phyloP scores from a whole-genome alignment of 164 flowering plant species.

The Kalanchoe fedtschenkoi region DNA sequence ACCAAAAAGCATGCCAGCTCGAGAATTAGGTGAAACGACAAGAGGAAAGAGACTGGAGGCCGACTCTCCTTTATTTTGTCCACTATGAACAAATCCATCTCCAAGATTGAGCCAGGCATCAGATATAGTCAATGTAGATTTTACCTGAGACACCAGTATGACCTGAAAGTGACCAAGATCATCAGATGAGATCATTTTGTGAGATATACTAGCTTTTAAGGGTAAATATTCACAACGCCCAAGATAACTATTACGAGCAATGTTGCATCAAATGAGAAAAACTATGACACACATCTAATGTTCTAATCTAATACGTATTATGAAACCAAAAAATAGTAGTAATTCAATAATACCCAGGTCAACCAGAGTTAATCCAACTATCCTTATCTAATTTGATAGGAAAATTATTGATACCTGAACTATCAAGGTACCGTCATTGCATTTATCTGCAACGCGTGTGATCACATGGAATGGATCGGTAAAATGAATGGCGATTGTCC shows the following conservation, averaged over 20 bases:
- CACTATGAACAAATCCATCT: constrained; percentile 76
- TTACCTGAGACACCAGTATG: constrained; percentile 81
- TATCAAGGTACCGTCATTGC: constrained; percentile 70
- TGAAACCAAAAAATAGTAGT: background rate
- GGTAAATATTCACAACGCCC: background rate
- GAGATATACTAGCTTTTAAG: background rate
- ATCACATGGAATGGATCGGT: constrained; percentile 89
- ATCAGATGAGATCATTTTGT: background rate
- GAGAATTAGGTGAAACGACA: constrained; percentile 57
- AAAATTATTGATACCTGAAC: constrained; percentile 52
- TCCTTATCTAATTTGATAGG: background rate
- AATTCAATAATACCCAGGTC: background rate
- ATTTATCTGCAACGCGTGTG: constrained; percentile 66
- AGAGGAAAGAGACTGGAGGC: constrained; percentile 75
- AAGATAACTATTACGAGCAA: background rate
- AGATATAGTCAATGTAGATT: constrained; percentile 61
- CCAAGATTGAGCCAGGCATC: constrained; percentile 99
- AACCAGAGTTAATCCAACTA: background rate
- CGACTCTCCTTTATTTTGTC: constrained; percentile 61
- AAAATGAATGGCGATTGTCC: constrained; percentile 91
- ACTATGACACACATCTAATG: no score
- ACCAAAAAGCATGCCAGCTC: constrained; percentile 75
- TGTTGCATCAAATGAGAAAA: background rate
- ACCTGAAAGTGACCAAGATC: constrained; percentile 32
- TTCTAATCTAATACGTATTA: background rate